These are phyloP conservation scores for Alternaria ventricosa DNA, from an alignment of 2,329 filamentous ascomycete species.

Conservation along the genomic window DNA sequence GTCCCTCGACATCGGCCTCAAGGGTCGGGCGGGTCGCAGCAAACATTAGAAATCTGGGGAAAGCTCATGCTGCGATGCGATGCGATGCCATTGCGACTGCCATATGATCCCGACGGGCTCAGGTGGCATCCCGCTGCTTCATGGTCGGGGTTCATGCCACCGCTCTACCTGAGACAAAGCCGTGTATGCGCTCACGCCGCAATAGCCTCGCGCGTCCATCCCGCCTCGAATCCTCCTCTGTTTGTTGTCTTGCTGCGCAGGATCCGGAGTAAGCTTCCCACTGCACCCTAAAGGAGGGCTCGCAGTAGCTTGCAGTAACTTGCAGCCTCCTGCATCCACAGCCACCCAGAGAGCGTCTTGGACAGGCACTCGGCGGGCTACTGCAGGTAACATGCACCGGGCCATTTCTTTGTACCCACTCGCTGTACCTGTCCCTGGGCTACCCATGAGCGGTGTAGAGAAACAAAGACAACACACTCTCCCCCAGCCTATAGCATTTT, in stretches of 20 bases:
- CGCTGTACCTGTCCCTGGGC: constrained; percentile 34
- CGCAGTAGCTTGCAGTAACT: constrained; percentile 29
- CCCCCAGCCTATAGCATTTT: constrained; percentile 29
- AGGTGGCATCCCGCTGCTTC: background rate
- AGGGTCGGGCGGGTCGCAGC: constrained; percentile 35
- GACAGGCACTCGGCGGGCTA: constrained; percentile 36
- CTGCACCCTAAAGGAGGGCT: constrained; percentile 18
- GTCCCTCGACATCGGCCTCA: constrained; percentile 27
- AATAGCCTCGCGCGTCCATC: constrained; percentile 13
- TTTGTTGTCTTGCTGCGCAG: constrained; percentile 31
- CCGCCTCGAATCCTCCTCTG: constrained; percentile 18
- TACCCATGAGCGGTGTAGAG: constrained; percentile 37
- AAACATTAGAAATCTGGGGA: constrained; percentile 37
- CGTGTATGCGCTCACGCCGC: constrained; percentile 8
- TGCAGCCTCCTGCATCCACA: constrained; percentile 32
- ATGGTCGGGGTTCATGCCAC: background rate
- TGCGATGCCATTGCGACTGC: background rate
- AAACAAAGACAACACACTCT: constrained; percentile 35
- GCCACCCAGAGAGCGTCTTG: constrained; percentile 29
- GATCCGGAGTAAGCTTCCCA: constrained; percentile 1
- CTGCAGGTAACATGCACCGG: constrained; percentile 38
- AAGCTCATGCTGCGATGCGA: constrained; percentile 27
- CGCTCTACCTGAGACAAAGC: constrained; percentile 41
- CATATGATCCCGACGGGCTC: background rate
- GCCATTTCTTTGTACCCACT: constrained; percentile 32